These are phyloP conservation scores for Fraxinus excelsior DNA, from an alignment of 257 asterid genomes.

Conservation along the genomic window DNA sequence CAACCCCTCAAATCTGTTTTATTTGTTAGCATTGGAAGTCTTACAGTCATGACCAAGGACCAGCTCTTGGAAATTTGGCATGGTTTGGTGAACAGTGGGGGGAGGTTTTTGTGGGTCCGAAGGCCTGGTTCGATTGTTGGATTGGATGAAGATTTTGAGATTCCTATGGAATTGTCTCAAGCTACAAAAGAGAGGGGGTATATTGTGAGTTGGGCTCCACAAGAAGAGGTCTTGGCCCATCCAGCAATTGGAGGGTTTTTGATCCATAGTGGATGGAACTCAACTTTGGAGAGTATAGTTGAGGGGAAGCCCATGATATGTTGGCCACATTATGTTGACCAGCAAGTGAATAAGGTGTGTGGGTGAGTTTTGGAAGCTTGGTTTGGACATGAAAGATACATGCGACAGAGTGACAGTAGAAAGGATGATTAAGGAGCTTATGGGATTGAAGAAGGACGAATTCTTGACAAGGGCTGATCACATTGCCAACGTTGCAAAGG, in stretches of 20 bases:
- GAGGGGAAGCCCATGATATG: constrained; percentile 51
- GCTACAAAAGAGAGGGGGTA: constrained; percentile 41
- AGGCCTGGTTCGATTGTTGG: constrained; percentile 47
- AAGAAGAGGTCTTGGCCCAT: constrained; percentile 43
- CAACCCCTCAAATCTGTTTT: constrained; percentile 51
- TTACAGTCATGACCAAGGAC: constrained; percentile 30
- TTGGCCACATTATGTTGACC: constrained; percentile 52
- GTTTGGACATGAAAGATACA: constrained; percentile 57
- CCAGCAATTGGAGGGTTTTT: constrained; percentile 42
- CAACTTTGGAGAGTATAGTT: constrained; percentile 41
- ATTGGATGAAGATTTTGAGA: background rate
- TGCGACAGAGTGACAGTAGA: constrained; percentile 47
- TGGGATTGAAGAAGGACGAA: constrained; percentile 48
- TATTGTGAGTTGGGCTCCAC: constrained; percentile 50
- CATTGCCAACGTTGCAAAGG: constrained; percentile 31
- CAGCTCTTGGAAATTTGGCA: constrained; percentile 52
- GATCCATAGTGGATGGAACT: constrained; percentile 51
- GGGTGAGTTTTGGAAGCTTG: constrained; percentile 43
- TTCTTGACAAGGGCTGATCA: constrained; percentile 33
- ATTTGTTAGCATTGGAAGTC: constrained; percentile 67
- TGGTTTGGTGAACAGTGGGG: constrained; percentile 59
- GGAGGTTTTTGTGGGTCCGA: constrained; percentile 53
- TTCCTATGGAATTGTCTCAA: constrained; percentile 25
- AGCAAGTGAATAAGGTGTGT: constrained; percentile 47
- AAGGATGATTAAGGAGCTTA: constrained; percentile 44